Evolutionary conservation across 2,329 filamentous ascomycete species (phyloP).

Genomic region (Anisogramma anomala): DNA sequence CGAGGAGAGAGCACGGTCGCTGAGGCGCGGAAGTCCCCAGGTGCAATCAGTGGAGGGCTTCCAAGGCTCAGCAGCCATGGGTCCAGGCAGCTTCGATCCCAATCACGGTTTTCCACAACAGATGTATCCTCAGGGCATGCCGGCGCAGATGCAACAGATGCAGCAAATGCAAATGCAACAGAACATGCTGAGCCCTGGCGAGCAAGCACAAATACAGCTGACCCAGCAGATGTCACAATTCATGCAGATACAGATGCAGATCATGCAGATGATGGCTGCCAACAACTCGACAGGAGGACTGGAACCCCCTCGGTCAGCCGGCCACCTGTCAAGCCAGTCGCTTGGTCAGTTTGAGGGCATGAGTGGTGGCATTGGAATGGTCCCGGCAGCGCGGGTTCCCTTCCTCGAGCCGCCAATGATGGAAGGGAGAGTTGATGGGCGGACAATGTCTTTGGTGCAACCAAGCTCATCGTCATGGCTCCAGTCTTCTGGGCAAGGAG

Average conservation of each 20-base stretch:
- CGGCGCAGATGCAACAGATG: constrained; percentile 67
- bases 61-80: constrained; percentile 26
- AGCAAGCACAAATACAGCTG: constrained; percentile 69
- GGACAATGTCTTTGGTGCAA: constrained; percentile 78
- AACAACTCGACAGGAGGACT: constrained; percentile 22
- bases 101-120: constrained; percentile 37
- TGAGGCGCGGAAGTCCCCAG: constrained; percentile 69
- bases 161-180: constrained; percentile 46
- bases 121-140: constrained; percentile 32
- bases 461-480: constrained; percentile 51
- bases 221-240: constrained; percentile 75
- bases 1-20: constrained; percentile 67
- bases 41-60: constrained; percentile 50
- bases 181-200: constrained; percentile 39
- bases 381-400: constrained; percentile 29
- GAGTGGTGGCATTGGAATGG: constrained; percentile 20
- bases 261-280: constrained; percentile 69
- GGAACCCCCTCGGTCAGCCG: constrained; percentile 20
- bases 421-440: constrained; percentile 38
- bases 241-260: constrained; percentile 92
- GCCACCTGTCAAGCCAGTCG: constrained; percentile 28
- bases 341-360: constrained; percentile 33
- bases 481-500: constrained; percentile 24
- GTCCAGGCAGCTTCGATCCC: constrained; percentile 34
- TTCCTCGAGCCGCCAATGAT: constrained; percentile 31